These are phyloP conservation scores for Colletotrichum neosansevieriae DNA, from an alignment of 2,329 filamentous ascomycete species.

Conservation along the genomic window DNA sequence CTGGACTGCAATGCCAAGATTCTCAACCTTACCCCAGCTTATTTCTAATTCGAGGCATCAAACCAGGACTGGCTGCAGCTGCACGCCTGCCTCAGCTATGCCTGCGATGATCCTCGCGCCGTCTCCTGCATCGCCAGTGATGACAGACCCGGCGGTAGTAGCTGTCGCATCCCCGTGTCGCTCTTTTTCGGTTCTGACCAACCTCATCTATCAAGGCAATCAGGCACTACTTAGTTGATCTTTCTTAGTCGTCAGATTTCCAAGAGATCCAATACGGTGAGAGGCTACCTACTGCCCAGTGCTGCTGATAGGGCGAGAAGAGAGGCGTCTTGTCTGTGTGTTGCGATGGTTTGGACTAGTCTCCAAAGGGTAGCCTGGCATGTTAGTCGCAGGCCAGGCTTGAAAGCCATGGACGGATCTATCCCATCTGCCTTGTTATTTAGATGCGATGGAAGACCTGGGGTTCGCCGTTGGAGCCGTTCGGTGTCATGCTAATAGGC, in stretches of 20 bases:
- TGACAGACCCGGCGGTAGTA: neutral
- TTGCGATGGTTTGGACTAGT: slow-evolving; percentile 20
- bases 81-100: slow-evolving; percentile 28
- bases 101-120: slow-evolving; percentile 38
- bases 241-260: slow-evolving; percentile 21
- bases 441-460: slow-evolving; percentile 23
- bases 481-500: neutral
- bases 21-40: slow-evolving; percentile 40
- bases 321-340: slow-evolving; percentile 34
- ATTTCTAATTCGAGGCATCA: slow-evolving; percentile 38
- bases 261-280: slow-evolving; percentile 3
- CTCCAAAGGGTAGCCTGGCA: slow-evolving; percentile 37
- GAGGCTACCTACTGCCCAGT: slow-evolving; percentile 33
- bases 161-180: slow-evolving; percentile 7
- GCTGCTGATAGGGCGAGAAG: slow-evolving; percentile 20
- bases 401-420: slow-evolving; percentile 24
- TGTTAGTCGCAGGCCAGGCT: slow-evolving; percentile 19
- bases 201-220: slow-evolving; percentile 12
- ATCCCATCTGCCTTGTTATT: slow-evolving; percentile 13
- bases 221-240: neutral
- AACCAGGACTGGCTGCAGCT: slow-evolving; percentile 30
- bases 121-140: slow-evolving; percentile 27
- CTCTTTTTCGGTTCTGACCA: slow-evolving; percentile 9
- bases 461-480: slow-evolving; percentile 19
- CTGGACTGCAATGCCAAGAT: slow-evolving; percentile 34